Base-by-base conservation (phyloP, 805 yeast species). In the Lipomyces mesembrius region DNA sequence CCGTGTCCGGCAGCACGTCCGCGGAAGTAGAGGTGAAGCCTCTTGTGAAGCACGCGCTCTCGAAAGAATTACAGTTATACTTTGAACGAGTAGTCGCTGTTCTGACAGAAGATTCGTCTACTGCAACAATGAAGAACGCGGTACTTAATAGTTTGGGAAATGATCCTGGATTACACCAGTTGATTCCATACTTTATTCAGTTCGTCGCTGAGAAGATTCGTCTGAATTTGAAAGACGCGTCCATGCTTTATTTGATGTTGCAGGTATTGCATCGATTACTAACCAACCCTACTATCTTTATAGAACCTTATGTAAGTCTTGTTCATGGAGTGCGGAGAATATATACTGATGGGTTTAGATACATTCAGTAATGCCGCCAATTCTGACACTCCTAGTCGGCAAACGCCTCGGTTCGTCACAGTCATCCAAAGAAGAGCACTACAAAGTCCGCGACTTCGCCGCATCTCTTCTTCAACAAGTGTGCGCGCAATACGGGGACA, bases 311-410 rank as follows among this genome's bases (percentile, higher is more conserved):
- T 37, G 66, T 66, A 59, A n/a, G 68, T 14, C n/a, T 6, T 49
- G 17, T 14, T 25, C 32, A 17, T 22, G 29, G 22, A 11, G 14
- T 12, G 27, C 17, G 14, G 52, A n/a, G 35, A 22, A 32, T 3
- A 14, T 2, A 12, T 56, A 32, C 46, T 56, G 8, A 52, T 43
- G 4, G 3, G 6, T 43, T 6, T 94, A 94, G 75, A 92, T 95
- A 57, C 99, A 96, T 79, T 94, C 97, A 0, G 81, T 95, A 72
- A 92, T 95, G 91, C 99, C 99, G n/a, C 91, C 97, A 68, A 88
- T 95, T 43, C 82, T 95, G 71, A 95, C 99, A 0, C 82, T 94
- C 25, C 83, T 95, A 56, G 83, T 95, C 60, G 98, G 98, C 1
- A 92, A 92, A 74, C 86, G 91, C 68, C 84, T 94, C n/a, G 98